Conservation (phyloP, 208 protist genomes). For the Wallacemonas sp. region DNA sequence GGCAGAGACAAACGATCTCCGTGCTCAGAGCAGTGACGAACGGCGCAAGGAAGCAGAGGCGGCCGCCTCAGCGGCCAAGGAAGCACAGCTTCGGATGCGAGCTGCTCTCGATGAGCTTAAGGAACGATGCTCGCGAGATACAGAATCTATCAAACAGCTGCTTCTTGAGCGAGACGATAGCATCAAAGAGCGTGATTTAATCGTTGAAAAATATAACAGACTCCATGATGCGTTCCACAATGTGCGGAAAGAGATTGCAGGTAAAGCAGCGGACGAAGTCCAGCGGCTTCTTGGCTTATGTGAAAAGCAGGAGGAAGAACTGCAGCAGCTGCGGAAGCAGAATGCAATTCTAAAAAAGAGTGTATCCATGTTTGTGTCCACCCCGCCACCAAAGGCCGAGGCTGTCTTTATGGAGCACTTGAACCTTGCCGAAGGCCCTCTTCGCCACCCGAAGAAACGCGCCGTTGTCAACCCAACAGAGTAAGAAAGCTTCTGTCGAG, state of each 20-base stretch:
- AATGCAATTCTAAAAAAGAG: conserved; percentile 77
- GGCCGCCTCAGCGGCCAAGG: conserved; percentile 21
- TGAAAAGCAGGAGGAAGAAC: conserved; percentile 63
- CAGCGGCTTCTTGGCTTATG: conserved; percentile 60
- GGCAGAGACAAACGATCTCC: conserved; percentile 37
- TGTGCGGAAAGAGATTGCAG: conserved; percentile 42
- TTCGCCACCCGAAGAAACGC: conserved; percentile 81
- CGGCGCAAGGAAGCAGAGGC: conserved; percentile 33
- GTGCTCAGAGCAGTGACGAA: conserved; percentile 26
- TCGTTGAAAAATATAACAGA: conserved; percentile 86
- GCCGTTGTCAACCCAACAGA: conserved; percentile 6
- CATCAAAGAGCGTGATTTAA: conserved; percentile 60
- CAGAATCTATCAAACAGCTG: conserved; percentile 53
- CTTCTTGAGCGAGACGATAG: conserved; percentile 54
- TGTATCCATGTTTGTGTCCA: conserved; percentile 66
- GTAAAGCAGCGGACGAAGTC: conserved; percentile 52
- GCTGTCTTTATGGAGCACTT: conserved; percentile 68
- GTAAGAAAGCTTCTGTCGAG: too few species aligned
- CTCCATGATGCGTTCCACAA: conserved; percentile 69
- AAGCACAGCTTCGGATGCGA: conserved; percentile 36
- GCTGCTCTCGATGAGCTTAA: conserved; percentile 66
- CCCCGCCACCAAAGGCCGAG: conserved; percentile 49
- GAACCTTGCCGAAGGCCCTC: conserved; percentile 74
- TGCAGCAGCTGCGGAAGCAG: conserved; percentile 71
- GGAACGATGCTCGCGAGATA: conserved; percentile 53